phyloP scores from a whole-genome alignment of 2,329 filamentous ascomycete species.

The Nigrospora osmanthi region DNA sequence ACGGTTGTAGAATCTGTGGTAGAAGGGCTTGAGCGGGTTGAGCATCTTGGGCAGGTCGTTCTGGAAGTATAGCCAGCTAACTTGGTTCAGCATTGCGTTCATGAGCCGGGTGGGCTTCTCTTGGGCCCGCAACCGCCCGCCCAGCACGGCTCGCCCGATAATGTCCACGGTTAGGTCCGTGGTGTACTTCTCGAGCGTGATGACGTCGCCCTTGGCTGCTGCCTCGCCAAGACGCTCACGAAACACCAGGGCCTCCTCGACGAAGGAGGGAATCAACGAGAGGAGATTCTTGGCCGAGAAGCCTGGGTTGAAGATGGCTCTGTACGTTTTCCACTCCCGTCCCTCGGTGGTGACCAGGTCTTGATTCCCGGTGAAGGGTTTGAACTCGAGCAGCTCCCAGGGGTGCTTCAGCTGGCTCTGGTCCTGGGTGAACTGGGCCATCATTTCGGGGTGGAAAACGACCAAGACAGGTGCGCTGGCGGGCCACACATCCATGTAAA shows the following conservation, averaged over 20 bases:
- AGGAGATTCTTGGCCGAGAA: conserved; percentile 24
- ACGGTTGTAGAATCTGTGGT: conserved; percentile 17
- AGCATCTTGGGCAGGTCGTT: conserved; percentile 9
- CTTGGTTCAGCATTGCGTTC: conserved; percentile 10
- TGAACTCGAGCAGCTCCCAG: conserved; percentile 9
- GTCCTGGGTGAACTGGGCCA: conserved; percentile 22
- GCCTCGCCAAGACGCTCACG: conserved; percentile 6
- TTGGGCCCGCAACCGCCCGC: conserved; percentile 11
- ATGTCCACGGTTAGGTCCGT: conserved; percentile 13
- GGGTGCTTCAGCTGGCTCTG: conserved; percentile 21
- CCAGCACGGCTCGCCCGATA: conserved; percentile 14
- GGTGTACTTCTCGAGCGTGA: conserved; percentile 12
- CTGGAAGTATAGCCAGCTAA: conserved; percentile 11
- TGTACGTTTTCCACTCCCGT: conserved; percentile 12
- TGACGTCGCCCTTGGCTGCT: conserved; percentile 7
- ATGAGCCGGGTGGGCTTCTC: conserved; percentile 8
- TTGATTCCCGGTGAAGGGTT: conserved; percentile 15
- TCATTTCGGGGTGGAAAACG: conserved; percentile 23
- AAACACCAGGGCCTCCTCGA: conserved; percentile 15
- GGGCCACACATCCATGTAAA: conserved; percentile 31
- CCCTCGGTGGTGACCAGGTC: conserved; percentile 25
- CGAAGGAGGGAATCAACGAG: conserved; percentile 17
- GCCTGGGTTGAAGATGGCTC: conserved; percentile 24
- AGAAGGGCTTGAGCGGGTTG: conserved; percentile 12
- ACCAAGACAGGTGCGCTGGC: conserved; percentile 22